These are phyloP conservation scores for Penicillium sp. DNA, from an alignment of 2,329 filamentous ascomycete species.

Conservation along the genomic window DNA sequence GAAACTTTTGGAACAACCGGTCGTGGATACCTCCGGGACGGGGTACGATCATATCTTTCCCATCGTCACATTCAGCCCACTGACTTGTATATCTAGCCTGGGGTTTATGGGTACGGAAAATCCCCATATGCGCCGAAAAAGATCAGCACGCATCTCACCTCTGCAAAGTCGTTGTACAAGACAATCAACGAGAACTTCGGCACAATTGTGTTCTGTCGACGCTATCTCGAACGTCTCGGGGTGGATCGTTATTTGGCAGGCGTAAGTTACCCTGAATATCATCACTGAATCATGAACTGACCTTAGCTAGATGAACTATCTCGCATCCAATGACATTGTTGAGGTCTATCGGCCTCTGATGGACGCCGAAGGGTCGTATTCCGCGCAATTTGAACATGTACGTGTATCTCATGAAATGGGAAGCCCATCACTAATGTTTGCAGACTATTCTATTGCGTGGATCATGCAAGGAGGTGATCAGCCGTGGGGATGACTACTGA, in stretches of 20 bases:
- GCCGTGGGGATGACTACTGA: conserved; percentile 56
- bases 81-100: conserved; percentile 38
- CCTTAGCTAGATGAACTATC: conserved; percentile 54
- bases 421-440: conserved; percentile 15
- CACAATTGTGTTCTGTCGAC: conserved; percentile 61
- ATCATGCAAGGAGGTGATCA: conserved; percentile 53
- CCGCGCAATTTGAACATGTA: conserved; percentile 65
- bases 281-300: not conserved
- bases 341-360: conserved; percentile 59
- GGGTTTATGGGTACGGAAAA: conserved; percentile 56
- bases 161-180: conserved; percentile 59
- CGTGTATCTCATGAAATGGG: conserved; percentile 10
- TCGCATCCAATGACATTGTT: conserved; percentile 59
- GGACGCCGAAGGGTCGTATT: conserved; percentile 62
- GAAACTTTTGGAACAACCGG: conserved; percentile 61
- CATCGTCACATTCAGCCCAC: not conserved
- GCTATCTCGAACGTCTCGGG: conserved; percentile 66
- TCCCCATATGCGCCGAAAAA: conserved; percentile 39
- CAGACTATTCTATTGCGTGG: conserved; percentile 53
- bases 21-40: conserved; percentile 50
- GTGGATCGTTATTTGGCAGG: conserved; percentile 60
- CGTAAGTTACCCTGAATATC: conserved; percentile 38
- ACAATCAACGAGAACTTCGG: conserved; percentile 65
- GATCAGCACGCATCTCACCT: conserved; percentile 45
- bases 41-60: conserved; percentile 34